phyloP scores from a whole-genome alignment of 2,329 filamentous ascomycete genomes.

The Hypoxylon sp. region DNA sequence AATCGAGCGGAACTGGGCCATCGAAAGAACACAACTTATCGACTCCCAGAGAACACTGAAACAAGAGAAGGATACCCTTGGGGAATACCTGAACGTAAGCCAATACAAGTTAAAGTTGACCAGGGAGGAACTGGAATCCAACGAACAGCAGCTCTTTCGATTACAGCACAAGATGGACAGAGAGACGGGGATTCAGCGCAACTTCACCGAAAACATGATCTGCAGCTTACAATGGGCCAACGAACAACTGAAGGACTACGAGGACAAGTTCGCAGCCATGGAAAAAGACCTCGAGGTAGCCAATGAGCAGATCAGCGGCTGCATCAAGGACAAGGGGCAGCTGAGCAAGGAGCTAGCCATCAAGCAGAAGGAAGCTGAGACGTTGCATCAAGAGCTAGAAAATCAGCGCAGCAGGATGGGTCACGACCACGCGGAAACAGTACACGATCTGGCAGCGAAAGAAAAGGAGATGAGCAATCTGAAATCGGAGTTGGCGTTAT shows the following conservation, averaged over 20 bases:
- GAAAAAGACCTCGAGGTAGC: too few relatives aligned
- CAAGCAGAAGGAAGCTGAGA: background rate
- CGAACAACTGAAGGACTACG: too few relatives aligned
- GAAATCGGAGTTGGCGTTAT: slow-evolving; percentile 1
- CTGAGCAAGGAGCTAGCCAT: background rate
- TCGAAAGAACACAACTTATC: background rate
- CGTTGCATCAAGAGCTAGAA: background rate
- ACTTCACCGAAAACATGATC: too few relatives aligned
- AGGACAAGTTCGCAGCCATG: too few relatives aligned
- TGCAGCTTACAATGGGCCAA: too few relatives aligned
- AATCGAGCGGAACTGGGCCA: background rate
- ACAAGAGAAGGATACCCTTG: slow-evolving; percentile 1
- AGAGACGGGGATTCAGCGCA: too few relatives aligned
- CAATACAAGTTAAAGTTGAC: background rate
- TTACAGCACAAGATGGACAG: too few relatives aligned
- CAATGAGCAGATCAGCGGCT: too few relatives aligned
- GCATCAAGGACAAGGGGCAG: too few relatives aligned
- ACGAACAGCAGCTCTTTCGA: too few relatives aligned
- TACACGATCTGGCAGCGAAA: background rate
- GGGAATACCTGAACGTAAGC: too few relatives aligned
- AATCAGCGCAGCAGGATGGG: background rate
- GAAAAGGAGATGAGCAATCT: background rate
- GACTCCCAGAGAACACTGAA: background rate
- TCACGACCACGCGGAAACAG: background rate
- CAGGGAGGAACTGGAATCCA: too few relatives aligned